Evolutionary conservation across 305 asterid species (phyloP), one percentile per base, ranked within the genome.

Genomic region (Ilex paraguariensis): DNA sequence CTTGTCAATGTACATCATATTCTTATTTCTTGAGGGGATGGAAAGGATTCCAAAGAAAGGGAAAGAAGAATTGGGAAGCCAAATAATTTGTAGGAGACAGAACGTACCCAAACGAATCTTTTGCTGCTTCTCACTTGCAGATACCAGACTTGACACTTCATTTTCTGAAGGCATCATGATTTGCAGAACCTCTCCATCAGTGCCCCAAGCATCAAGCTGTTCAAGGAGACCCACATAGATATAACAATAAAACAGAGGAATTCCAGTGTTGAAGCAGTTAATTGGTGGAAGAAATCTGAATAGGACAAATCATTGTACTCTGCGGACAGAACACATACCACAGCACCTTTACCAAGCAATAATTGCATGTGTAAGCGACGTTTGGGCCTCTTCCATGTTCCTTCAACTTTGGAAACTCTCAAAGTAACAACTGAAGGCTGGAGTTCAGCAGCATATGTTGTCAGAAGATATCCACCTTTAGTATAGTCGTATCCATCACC

Each of bases 401-500:
- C 99, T 81, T 88, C 95, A 10, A 90, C 74, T 73, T 81, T 86
- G 60, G 73, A 72, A 71, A 88, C 76, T 77, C 81, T 87, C 75
- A 94, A 73, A 17, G 88, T 86, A 63, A 88, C 86, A 67, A 77
- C 76, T 10, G 95, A 93, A 69, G 84, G 77, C 60, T 77, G 81
- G 54, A 61, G 78, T 70, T 86, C 93, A 57, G 97, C 99, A 58
- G 69, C 74, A 75, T 90, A 94, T 61, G 96, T 90, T 31, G 99
- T 90, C 82, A 86, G 73, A 50, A 85, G 85, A 78, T 83, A 94
- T 21, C 73, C 81, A 46, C 91, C 97, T 66, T 61, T 74, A 16
- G 78, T 76, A 75, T 84, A 94, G 62, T 73, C 96, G 76, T 90
- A 86, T 59, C 97, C 99, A 79, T 94, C 99, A 28, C 95, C 97